Percentiles rank a stretch among this genome's conserved stretches.
phyloP scores from a whole-genome alignment of 148 eudicot species.

The Rhododendron kiyosumense region DNA sequence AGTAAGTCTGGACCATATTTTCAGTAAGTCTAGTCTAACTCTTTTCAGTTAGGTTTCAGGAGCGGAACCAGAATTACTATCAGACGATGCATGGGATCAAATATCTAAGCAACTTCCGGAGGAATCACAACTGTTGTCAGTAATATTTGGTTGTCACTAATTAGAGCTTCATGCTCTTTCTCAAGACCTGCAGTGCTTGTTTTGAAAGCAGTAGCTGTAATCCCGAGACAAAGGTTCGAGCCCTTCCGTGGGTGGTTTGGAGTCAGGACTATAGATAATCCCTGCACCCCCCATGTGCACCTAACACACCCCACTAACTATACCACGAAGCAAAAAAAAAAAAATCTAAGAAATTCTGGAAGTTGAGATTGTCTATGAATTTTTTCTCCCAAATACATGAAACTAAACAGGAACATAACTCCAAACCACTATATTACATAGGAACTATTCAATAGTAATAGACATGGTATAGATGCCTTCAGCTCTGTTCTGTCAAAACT shows the following conservation, averaged over 20 bases:
- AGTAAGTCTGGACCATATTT: too few species aligned
- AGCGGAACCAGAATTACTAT: too few species aligned
- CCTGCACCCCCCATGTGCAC: too few species aligned
- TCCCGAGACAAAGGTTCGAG: slow-evolving; percentile 19
- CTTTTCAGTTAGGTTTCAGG: too few species aligned
- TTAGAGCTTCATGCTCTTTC: slow-evolving; percentile 91
- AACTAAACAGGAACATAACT: slow-evolving; percentile 8
- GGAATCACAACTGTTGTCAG: too few species aligned
- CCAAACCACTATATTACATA: not conserved
- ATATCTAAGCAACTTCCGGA: too few species aligned
- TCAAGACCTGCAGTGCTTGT: slow-evolving; percentile 58
- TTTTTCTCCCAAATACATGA: slow-evolving; percentile 51
- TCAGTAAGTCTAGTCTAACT: too few species aligned
- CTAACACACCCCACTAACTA: too few species aligned
- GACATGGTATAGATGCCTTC: slow-evolving; percentile 45
- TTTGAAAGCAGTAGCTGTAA: slow-evolving; percentile 93
- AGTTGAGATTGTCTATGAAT: slow-evolving; percentile 83
- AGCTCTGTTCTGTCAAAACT: slow-evolving; percentile 91
- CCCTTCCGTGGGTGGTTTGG: too few species aligned
- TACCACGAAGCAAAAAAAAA: too few species aligned
- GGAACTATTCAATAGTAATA: not conserved
- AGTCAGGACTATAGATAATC: too few species aligned
- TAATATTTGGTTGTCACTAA: slow-evolving; percentile 77
- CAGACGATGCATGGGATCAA: too few species aligned
- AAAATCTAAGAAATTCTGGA: slow-evolving; percentile 48